These are phyloP conservation scores for Podospora bellae-mahoneyi DNA, from an alignment of 495 filamentous ascomycete genomes.

Conservation along the genomic window DNA sequence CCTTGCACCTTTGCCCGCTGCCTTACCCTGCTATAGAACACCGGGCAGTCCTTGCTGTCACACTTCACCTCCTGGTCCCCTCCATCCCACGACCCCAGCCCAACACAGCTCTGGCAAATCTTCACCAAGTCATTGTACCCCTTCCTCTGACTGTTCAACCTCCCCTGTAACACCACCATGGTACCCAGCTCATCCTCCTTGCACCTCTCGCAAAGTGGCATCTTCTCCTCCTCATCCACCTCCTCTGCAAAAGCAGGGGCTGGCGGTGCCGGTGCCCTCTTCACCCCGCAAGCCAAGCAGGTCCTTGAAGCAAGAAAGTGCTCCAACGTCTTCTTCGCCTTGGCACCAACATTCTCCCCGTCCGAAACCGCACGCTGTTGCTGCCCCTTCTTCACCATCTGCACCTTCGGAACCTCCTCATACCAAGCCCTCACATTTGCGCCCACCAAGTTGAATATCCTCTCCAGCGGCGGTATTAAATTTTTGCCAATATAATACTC, in stretches of 20 bases:
- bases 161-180: slow-evolving; percentile 56
- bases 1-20: slow-evolving; percentile 59
- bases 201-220: slow-evolving; percentile 62
- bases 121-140: slow-evolving; percentile 62
- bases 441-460: slow-evolving; percentile 95
- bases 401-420: slow-evolving; percentile 92
- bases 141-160: slow-evolving; percentile 61
- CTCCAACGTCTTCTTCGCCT: slow-evolving; percentile 64
- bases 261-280: slow-evolving; percentile 38
- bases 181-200: slow-evolving; percentile 52
- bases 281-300: slow-evolving; percentile 73
- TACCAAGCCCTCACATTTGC: slow-evolving; percentile 91
- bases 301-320: slow-evolving; percentile 77
- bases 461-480: slow-evolving; percentile 87
- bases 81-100: slow-evolving; percentile 61
- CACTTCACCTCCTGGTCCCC: slow-evolving; percentile 59
- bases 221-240: neutral
- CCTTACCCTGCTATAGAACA: slow-evolving; percentile 83
- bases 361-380: slow-evolving; percentile 29
- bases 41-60: slow-evolving; percentile 87
- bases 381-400: slow-evolving; percentile 52
- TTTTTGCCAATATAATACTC: slow-evolving; percentile 98
- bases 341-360: neutral
- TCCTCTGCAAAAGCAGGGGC: neutral
- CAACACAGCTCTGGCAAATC: slow-evolving; percentile 80